Evolutionary conservation across 345 rosid genomes (phyloP).

Genomic region (Abelmoschus esculentus): DNA sequence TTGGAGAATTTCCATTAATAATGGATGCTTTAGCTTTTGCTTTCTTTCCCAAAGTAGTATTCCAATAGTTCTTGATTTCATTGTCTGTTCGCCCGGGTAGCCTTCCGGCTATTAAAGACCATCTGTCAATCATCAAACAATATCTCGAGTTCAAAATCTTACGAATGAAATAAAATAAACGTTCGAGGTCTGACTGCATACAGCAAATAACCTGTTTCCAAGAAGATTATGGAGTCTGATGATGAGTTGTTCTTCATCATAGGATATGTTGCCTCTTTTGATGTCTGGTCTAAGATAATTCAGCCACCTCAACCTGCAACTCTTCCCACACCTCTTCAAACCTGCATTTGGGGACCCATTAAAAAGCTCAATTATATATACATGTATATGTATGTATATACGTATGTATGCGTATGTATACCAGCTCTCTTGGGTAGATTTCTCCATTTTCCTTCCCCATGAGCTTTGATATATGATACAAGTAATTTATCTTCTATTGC

Average conservation of each 20-base stretch:
- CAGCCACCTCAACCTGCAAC: constrained; percentile 2
- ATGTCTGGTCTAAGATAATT: constrained; percentile 9
- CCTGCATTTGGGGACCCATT: too few relatives aligned
- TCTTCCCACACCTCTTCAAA: constrained; percentile 1
- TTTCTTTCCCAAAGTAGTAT: not conserved
- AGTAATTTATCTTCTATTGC: constrained; percentile 46
- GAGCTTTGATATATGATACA: constrained; percentile 34
- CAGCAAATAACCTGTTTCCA: not conserved
- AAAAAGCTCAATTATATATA: too few relatives aligned
- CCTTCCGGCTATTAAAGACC: constrained; percentile 10
- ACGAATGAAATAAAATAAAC: too few relatives aligned
- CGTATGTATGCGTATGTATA: not conserved
- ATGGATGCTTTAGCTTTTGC: not conserved
- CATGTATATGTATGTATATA: too few relatives aligned
- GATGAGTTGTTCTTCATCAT: constrained; percentile 1
- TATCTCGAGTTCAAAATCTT: not conserved
- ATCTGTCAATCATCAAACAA: not conserved
- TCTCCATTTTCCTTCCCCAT: constrained; percentile 60
- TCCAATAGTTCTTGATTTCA: constrained; percentile 3
- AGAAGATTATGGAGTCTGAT: constrained; percentile 1
- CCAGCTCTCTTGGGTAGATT: constrained; percentile 46
- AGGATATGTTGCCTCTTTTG: constrained; percentile 4
- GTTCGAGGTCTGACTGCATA: too few relatives aligned
- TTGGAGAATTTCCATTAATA: too few relatives aligned
- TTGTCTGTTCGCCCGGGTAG: not conserved